These are phyloP conservation scores for Cyberlindnera meyerae DNA, from an alignment of 805 yeast species.

Conservation along the genomic window DNA sequence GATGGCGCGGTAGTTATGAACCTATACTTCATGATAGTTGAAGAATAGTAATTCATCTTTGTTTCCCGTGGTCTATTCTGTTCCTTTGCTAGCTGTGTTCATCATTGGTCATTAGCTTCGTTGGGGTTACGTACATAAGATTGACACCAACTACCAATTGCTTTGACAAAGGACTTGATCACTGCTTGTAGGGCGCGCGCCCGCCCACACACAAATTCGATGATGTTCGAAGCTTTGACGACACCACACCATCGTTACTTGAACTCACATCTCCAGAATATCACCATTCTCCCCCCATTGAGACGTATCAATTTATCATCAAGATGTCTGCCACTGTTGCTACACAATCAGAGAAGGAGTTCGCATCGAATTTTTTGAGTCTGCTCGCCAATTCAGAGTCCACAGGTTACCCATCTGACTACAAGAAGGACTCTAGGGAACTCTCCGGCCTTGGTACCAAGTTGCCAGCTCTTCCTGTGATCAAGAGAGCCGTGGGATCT, in stretches of 20 bases:
- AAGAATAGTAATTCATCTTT: slow-evolving; percentile 37
- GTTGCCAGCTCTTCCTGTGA: slow-evolving; percentile 40
- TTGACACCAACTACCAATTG: no score
- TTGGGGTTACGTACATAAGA: no score
- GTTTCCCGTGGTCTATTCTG: slow-evolving; percentile 5
- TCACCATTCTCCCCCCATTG: no score
- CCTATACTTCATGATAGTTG: slow-evolving; percentile 62
- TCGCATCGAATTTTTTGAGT: slow-evolving; percentile 17
- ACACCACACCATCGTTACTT: no score
- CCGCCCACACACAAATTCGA: no score
- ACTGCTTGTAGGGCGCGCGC: no score
- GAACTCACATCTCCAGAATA: no score
- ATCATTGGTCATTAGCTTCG: slow-evolving; percentile 4
- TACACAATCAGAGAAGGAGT: slow-evolving; percentile 17
- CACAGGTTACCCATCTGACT: slow-evolving; percentile 5
- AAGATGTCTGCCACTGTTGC: slow-evolving; percentile 12
- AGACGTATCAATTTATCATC: not conserved
- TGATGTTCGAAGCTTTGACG: no score
- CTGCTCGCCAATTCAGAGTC: slow-evolving; percentile 16
- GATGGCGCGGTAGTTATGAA: slow-evolving; percentile 29
- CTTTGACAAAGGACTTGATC: no score
- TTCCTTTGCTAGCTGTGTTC: slow-evolving; percentile 18
- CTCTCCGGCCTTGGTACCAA: slow-evolving; percentile 9
- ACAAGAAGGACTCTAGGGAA: slow-evolving; percentile 14
- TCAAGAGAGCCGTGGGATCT: not conserved